These are phyloP conservation scores for Aspergillus ochraceoroseus DNA, from an alignment of 2,329 filamentous ascomycete genomes.

Conservation along the genomic window DNA sequence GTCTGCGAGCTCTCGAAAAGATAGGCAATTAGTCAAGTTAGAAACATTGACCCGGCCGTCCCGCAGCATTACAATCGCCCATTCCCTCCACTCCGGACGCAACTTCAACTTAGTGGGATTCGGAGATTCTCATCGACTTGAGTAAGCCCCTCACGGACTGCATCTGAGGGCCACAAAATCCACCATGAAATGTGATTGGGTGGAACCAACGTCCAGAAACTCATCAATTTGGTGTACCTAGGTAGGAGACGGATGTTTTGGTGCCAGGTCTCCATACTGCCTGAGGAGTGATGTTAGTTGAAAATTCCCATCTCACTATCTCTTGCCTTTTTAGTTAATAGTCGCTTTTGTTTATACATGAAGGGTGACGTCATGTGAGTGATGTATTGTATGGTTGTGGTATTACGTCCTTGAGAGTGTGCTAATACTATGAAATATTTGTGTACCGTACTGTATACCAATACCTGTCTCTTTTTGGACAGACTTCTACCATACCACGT, in stretches of 20 bases:
- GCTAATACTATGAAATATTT: neutral
- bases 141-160: conserved; percentile 26
- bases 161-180: conserved; percentile 28
- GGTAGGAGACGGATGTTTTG: conserved; percentile 27
- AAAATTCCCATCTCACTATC: conserved; percentile 10
- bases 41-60: conserved; percentile 22
- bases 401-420: conserved; percentile 1
- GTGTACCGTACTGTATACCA: neutral
- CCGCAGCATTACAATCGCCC: conserved; percentile 26
- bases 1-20: conserved; percentile 24
- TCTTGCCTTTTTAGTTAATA: neutral
- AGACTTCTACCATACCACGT: too few species aligned
- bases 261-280: conserved; percentile 24
- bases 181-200: conserved; percentile 23
- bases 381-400: neutral
- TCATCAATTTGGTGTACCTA: conserved; percentile 29
- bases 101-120: conserved; percentile 26
- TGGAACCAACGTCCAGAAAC: conserved; percentile 27
- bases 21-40: conserved; percentile 19
- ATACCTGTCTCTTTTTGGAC: too few species aligned
- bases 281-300: conserved; percentile 1
- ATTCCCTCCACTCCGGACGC: conserved; percentile 25
- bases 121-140: conserved; percentile 25
- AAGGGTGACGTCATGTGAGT: conserved; percentile 14
- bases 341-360: conserved; percentile 6